Conservation (phyloP, 2,329 filamentous ascomycete genomes). For the Chrysoporthe puriensis region DNA sequence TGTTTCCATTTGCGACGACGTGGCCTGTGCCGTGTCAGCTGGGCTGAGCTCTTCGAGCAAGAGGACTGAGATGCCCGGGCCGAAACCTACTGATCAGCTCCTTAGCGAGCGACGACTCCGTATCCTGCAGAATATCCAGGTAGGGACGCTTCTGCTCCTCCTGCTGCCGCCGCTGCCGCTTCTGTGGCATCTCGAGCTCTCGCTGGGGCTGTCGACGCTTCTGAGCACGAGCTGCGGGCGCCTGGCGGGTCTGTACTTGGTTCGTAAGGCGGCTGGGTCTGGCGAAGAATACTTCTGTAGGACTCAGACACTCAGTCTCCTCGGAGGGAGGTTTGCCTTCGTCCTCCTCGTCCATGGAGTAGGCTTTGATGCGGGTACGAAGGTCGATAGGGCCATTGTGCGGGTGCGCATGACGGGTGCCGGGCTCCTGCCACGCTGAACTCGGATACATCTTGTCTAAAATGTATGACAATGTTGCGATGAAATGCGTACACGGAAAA, state of each 20-base stretch:
- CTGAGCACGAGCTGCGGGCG: neutral
- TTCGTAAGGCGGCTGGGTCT: conserved; percentile 7
- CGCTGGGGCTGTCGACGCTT: conserved; percentile 7
- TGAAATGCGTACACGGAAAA: neutral
- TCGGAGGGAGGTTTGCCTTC: neutral
- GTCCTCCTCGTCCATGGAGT: neutral
- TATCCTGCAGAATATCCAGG: neutral
- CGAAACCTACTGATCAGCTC: conserved; percentile 15
- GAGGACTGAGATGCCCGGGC: neutral
- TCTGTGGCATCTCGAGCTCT: neutral
- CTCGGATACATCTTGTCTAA: neutral
- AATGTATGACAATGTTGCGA: neutral
- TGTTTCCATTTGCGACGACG: conserved; percentile 14
- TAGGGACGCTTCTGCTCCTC: neutral
- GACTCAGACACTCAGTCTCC: conserved; percentile 1
- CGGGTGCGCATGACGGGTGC: neutral
- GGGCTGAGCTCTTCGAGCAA: neutral
- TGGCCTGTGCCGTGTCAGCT: conserved; percentile 1
- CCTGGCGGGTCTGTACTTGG: neutral
- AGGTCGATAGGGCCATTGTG: neutral
- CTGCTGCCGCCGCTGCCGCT: neutral
- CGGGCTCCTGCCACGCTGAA: neutral
- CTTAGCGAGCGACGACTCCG: conserved; percentile 7
- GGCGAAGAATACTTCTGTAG: conserved; percentile 26
- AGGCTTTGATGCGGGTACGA: conserved; percentile 8